Conservation (phyloP, 2,329 filamentous ascomycete genomes). For the Mollisiaceae sp. region DNA sequence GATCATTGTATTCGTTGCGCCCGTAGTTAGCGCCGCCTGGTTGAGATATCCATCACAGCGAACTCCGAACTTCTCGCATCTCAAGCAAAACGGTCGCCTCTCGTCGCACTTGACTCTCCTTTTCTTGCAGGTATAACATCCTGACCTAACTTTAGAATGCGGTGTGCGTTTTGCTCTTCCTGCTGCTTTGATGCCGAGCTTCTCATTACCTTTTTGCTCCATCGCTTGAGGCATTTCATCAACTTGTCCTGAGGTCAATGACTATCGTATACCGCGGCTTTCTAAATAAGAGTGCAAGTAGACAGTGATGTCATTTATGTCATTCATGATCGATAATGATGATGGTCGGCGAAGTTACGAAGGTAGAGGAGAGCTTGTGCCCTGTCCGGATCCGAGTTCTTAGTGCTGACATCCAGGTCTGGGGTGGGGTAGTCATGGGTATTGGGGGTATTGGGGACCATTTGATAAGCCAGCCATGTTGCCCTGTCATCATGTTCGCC, state of each 20-base stretch:
- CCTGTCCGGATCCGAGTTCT: background rate
- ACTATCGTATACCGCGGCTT: background rate
- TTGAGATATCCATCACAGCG: background rate
- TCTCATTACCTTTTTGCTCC: background rate
- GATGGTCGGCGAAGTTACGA: background rate
- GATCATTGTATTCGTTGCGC: background rate
- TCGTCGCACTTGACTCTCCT: conserved; percentile 23
- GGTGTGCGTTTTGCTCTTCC: background rate
- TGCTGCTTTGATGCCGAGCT: background rate
- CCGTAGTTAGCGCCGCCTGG: background rate
- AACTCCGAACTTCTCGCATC: conserved; percentile 15
- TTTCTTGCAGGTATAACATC: conserved; percentile 19
- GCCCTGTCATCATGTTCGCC: background rate
- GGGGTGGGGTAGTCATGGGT: background rate
- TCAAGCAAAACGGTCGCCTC: conserved; percentile 9
- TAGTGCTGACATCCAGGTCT: background rate
- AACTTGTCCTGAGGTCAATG: background rate
- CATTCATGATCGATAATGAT: background rate
- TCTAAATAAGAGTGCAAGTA: background rate
- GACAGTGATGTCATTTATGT: background rate
- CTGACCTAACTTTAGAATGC: conserved; percentile 19
- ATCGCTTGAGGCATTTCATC: background rate
- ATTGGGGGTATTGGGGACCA: background rate
- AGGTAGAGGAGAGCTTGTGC: background rate
- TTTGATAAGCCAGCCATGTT: background rate